Percentiles rank a stretch among this genome's conserved stretches.
phyloP scores from a whole-genome alignment of 164 flowering plant species.

The Chloranthus sessilifolius region DNA sequence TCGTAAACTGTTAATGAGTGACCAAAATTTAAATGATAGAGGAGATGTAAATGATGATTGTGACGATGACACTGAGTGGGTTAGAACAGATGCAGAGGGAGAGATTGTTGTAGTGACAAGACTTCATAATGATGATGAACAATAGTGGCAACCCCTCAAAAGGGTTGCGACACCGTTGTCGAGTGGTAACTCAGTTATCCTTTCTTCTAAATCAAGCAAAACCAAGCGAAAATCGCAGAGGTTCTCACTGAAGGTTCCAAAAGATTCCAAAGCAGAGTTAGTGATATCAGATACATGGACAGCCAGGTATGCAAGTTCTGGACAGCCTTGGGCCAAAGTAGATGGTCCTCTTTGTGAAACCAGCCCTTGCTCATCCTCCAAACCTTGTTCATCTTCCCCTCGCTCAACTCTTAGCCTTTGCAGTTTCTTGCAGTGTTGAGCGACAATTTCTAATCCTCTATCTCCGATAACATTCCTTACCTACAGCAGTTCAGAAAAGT shows the following conservation, averaged over 20 bases:
- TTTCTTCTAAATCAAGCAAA: constrained; percentile 69
- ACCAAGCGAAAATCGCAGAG: constrained; percentile 87
- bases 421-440: constrained; percentile 47
- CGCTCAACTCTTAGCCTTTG: constrained; percentile 78
- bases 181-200: constrained; percentile 77
- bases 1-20: no score
- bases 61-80: no score
- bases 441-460: constrained; percentile 65
- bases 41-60: no score
- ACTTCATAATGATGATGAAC: no score
- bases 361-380: constrained; percentile 83
- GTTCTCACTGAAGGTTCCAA: constrained; percentile 61
- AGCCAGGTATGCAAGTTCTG: constrained; percentile 73
- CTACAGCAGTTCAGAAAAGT: constrained; percentile 28
- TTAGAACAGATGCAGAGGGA: no score
- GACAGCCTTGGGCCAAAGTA: constrained; percentile 75
- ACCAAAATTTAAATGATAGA: no score
- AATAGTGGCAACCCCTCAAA: constrained; percentile 69
- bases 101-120: no score
- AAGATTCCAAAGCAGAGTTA: constrained; percentile 53
- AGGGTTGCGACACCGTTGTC: constrained; percentile 87
- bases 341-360: constrained; percentile 84
- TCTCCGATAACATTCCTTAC: constrained; percentile 77
- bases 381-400: constrained; percentile 83
- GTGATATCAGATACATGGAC: constrained; percentile 88